A percentile compares a stretch with the other conserved stretches of the same genome.
Conservation (phyloP, 2,329 filamentous ascomycete genomes). For the Lasiodiplodia sp. region DNA sequence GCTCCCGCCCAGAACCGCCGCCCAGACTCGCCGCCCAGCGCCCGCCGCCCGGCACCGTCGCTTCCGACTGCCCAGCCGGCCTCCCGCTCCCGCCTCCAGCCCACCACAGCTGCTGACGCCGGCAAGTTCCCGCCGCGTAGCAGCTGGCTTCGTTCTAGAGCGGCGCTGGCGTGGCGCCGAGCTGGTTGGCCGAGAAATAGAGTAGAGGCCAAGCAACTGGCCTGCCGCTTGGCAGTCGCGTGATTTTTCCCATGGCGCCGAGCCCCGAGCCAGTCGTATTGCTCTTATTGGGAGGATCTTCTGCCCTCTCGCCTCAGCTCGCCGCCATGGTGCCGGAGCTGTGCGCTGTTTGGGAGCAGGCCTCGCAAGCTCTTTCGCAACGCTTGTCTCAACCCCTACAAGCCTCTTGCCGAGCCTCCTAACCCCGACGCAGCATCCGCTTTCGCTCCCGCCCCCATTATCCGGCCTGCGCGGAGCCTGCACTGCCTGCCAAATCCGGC, state of each 20-base stretch:
- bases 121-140: constrained; percentile 22
- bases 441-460: not conserved
- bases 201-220: constrained; percentile 28
- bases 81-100: not conserved
- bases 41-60: not conserved
- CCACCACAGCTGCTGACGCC: not conserved
- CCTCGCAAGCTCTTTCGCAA: constrained; percentile 30
- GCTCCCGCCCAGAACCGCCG: not conserved
- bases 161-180: constrained; percentile 28
- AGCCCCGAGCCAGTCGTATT: constrained; percentile 26
- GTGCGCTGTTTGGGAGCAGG: constrained; percentile 5
- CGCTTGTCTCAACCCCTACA: constrained; percentile 27
- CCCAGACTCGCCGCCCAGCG: not conserved
- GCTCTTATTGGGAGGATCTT: constrained; percentile 21
- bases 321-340: constrained; percentile 19
- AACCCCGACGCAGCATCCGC: not conserved
- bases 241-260: constrained; percentile 18
- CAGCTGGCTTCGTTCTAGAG: constrained; percentile 2
- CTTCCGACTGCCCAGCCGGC: not conserved
- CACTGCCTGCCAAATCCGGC: not conserved
- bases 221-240: constrained; percentile 9
- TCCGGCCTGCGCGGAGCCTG: not conserved
- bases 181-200: constrained; percentile 27
- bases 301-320: constrained; percentile 18
- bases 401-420: constrained; percentile 10